Conservation (phyloP, 164 flowering plant species). For the Macadamia integrifolia region DNA sequence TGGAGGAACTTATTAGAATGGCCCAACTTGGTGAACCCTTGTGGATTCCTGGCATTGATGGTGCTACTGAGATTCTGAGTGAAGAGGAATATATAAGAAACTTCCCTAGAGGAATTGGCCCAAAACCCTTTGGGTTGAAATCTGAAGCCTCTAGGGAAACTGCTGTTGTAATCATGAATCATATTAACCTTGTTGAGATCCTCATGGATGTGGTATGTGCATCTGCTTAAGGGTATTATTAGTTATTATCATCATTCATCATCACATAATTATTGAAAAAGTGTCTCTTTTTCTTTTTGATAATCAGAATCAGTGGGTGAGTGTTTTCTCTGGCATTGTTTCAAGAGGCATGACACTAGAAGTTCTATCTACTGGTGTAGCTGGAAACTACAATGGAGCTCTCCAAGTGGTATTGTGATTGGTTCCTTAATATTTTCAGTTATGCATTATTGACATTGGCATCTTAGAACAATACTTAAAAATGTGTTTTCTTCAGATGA, state of each 20-base stretch:
- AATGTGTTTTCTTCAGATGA: slow-evolving; percentile 42
- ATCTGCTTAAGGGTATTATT: neutral
- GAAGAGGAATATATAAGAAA: slow-evolving; percentile 36
- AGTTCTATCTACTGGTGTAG: slow-evolving; percentile 81
- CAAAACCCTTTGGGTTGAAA: slow-evolving; percentile 52
- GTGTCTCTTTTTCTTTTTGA: neutral
- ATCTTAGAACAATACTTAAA: too few species aligned
- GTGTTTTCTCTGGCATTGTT: slow-evolving; percentile 59
- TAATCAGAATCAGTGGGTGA: slow-evolving; percentile 74
- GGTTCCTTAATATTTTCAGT: neutral
- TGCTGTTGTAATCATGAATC: slow-evolving; percentile 66
- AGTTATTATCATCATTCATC: too few species aligned
- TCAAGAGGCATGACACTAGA: slow-evolving; percentile 75
- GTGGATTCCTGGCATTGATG: slow-evolving; percentile 29
- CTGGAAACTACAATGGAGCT: slow-evolving; percentile 89
- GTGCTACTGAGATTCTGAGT: slow-evolving; percentile 18
- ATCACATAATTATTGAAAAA: neutral
- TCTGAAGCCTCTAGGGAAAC: slow-evolving; percentile 73
- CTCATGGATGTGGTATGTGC: slow-evolving; percentile 74
- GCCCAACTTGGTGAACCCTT: slow-evolving; percentile 57
- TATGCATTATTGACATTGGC: too few species aligned
- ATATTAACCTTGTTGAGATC: slow-evolving; percentile 66
- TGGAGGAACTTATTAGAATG: slow-evolving; percentile 64
- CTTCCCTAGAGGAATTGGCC: slow-evolving; percentile 71
- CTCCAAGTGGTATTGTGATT: slow-evolving; percentile 72